Conservation (phyloP, 2,329 filamentous ascomycete genomes). For the Grosmannia huntii region DNA sequence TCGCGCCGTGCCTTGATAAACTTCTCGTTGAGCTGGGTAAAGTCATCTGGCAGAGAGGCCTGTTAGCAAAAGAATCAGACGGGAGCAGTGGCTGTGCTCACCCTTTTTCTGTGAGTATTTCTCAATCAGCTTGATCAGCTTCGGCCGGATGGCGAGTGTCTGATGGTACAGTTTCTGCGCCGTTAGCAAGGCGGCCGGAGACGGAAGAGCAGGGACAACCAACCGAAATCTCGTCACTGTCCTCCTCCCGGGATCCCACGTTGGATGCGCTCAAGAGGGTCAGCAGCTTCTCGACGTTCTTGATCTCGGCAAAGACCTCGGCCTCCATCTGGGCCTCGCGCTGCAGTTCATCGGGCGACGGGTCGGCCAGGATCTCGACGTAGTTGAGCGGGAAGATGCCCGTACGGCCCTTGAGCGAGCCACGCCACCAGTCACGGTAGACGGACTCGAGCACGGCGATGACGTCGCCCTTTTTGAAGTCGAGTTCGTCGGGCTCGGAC, state of each 20-base stretch:
- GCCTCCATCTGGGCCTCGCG: constrained; percentile 91
- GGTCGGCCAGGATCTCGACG: constrained; percentile 92
- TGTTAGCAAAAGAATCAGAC: not conserved
- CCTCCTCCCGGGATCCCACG: constrained; percentile 66
- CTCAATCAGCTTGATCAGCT: constrained; percentile 94
- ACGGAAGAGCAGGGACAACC: constrained; percentile 15
- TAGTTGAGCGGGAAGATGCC: constrained; percentile 98
- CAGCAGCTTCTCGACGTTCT: constrained; percentile 57
- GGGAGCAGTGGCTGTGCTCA: constrained; percentile 19
- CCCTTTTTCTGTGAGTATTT: constrained; percentile 99
- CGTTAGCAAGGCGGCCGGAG: not conserved
- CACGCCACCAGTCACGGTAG: constrained; percentile 99
- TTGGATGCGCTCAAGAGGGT: constrained; percentile 83
- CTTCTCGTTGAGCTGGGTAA: constrained; percentile 96
- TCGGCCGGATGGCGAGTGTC: constrained; percentile 85
- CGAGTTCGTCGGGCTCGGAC: constrained; percentile 84
- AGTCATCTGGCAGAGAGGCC: constrained; percentile 56
- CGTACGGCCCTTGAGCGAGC: constrained; percentile 83
- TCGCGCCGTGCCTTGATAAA: constrained; percentile 97
- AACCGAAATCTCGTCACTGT: constrained; percentile 93
- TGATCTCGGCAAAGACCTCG: constrained; percentile 52
- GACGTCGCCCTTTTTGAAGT: constrained; percentile 92
- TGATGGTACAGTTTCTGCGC: constrained; percentile 70
- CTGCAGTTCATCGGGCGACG: constrained; percentile 86
- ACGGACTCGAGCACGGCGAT: constrained; percentile 96